Evolutionary conservation across 805 yeast species (phyloP), one percentile per base, ranked within the genome.

Genomic region (Kazachstania martiniae): DNA sequence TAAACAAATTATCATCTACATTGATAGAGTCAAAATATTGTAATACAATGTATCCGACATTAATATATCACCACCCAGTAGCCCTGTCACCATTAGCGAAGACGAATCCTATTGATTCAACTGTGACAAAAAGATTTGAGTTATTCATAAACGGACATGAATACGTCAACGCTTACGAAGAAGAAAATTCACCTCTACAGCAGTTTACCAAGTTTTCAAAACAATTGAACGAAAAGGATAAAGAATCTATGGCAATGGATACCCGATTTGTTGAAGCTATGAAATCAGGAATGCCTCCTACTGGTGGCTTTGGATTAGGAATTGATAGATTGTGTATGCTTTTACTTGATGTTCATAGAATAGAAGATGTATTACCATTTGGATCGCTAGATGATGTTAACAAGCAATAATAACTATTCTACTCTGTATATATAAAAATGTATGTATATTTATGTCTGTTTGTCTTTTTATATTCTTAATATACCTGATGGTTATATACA

Each of bases 251-350:
- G 23, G 23, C 35, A 4, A 28, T 40, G 2, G 98, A 91, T 52
- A 59, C 70, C 46, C 65, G 65, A 29, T 91, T 74, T 51, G 72
- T 86, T 1, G 66, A 70, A 27, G 71, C 77, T 12, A 76, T 91
- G 87, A 89, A 84, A 50, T 83, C 78, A 68, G 97, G 95, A 1
- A 69, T 91, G 61, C 96, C 97, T 3, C 98, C 98, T 1, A 89
- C 96, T 3, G 97, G 94, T 2, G 99, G 99, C 0, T 83, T 95
- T 83, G 99, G 98, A 1, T 61, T 94, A 38, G 99, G 99, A 0
- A 67, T 91, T 14, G 99, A 91, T 50, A 58, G 99, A 33, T 56
- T 91, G 23, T 75, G 77, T 32, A 85, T 89, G 96, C 55, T 84
- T 13, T 59, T 89, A 21, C 68, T 80, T 4, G 77, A 72, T 0